A percentile compares a stretch with the other conserved stretches of the same genome.
Evolutionary conservation across 805 yeast genomes (phyloP).

Genomic region (Saccharomycopsis olivae): DNA sequence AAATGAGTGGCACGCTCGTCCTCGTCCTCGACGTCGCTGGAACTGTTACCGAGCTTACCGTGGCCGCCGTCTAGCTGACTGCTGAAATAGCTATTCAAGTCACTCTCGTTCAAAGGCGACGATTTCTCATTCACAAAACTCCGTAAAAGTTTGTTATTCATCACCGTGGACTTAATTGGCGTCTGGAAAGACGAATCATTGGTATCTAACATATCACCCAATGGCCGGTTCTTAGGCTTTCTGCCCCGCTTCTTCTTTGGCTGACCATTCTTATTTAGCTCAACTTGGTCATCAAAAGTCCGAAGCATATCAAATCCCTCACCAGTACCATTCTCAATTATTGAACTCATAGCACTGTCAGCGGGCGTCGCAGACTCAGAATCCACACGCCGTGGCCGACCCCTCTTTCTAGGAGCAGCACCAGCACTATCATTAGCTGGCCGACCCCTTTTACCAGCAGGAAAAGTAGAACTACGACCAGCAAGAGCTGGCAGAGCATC

Average conservation of each 20-base stretch:
- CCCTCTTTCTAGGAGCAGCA: conserved; percentile 21
- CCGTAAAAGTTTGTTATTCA: conserved; percentile 3
- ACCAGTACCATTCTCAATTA: conserved; percentile 1
- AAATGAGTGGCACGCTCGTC: neutral
- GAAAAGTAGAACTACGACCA: conserved; percentile 6
- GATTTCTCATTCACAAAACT: conserved; percentile 18
- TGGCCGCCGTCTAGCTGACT: neutral
- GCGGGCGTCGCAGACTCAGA: neutral
- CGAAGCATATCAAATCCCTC: conserved; percentile 7
- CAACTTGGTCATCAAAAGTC: conserved; percentile 11
- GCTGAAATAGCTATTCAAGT: conserved; percentile 12
- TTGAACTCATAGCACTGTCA: neutral
- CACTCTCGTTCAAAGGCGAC: conserved; percentile 18
- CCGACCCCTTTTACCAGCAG: conserved; percentile 11
- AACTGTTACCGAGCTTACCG: neutral
- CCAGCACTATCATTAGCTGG: conserved; percentile 15
- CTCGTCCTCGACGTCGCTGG: conserved; percentile 7
- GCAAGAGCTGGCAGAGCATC: conserved; percentile 7
- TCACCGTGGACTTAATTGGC: conserved; percentile 8
- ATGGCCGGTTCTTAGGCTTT: conserved; percentile 10
- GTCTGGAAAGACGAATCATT: conserved; percentile 8
- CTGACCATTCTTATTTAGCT: conserved; percentile 4
- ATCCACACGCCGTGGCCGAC: conserved; percentile 20
- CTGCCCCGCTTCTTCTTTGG: conserved; percentile 18
- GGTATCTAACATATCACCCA: neutral